Base-by-base conservation (phyloP, 2,329 filamentous ascomycete genomes). In the Venturia effusa region DNA sequence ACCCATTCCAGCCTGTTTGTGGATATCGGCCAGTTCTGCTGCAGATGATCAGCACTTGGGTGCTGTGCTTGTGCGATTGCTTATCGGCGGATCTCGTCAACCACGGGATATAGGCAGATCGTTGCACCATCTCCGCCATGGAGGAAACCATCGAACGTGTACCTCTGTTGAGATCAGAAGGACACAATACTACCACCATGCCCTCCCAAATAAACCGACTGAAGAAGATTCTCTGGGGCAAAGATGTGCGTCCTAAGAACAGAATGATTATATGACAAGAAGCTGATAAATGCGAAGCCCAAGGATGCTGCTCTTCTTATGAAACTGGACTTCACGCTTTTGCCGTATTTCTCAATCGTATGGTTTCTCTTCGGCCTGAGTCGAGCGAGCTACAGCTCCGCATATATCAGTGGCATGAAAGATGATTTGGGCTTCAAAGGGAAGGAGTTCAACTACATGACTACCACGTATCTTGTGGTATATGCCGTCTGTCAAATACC, bases 291-390 rank as follows among this genome's bases (percentile, higher is more conserved):
- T 30, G 17, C 30, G 51, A 57, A 60, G 59, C 43, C 61, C 7
- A 51, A 51, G 34, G 61, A 62, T 51, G 61, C 61, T 2, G 40
- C 39, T 34, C 61, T 62, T 37, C 45, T 62, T 8, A 62, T 62
- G 61, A 62, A 62, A 40, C 61, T 62, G 13, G 61, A 62, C 17
- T 37, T 51, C 32, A 62, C 61, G 24, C 24, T 62, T 10, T 43
- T 62, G 15, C 61, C 61, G 15, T 79, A 80, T 65, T 79, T 79
- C 66, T 78, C 76, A 0, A 68, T 79, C 15, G 75, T 79, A n/a
- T 79, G 77, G 78, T 79, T 79, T 61, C 69, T 79, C 3, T 79
- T 79, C 64, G 78, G 78, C 34, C 72, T 79, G 60, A 78, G 77
- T 5, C 72, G 77, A 13, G 73, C 77, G 34, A 77, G 74, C 66